phyloP scores from a whole-genome alignment of 176 grass and related monocot species.

The Poa annua region DNA sequence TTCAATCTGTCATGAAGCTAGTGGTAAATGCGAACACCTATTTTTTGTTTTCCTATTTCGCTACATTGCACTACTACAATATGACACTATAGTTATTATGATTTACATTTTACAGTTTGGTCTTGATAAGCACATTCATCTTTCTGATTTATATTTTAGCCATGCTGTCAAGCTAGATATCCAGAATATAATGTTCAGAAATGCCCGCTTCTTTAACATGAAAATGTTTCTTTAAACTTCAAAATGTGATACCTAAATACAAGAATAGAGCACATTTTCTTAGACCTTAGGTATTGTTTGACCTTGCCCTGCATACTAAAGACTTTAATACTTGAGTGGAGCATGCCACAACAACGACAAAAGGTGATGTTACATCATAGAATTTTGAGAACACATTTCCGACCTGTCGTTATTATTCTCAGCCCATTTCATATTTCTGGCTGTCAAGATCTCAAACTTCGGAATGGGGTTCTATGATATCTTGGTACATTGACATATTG shows the following conservation, averaged over 20 bases:
- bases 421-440: not conserved
- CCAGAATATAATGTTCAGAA: not conserved
- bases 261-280: not conserved
- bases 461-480: not conserved
- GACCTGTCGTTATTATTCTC: not conserved
- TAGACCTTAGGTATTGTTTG: not conserved
- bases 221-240: conserved; percentile 20
- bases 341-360: not conserved
- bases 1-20: conserved; percentile 64
- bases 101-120: not conserved
- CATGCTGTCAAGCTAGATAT: conserved; percentile 25
- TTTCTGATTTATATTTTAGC: conserved; percentile 15
- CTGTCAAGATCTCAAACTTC: not conserved
- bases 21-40: conserved; percentile 55
- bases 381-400: not conserved
- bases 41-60: conserved; percentile 38
- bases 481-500: not conserved
- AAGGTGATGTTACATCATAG: not conserved
- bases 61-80: not conserved
- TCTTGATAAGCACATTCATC: not conserved
- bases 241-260: not conserved
- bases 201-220: conserved; percentile 4
- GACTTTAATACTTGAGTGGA: not conserved
- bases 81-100: not conserved
- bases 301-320: not conserved